Evolutionary conservation across 371 early-diverging fungal species (phyloP), one percentile per base, ranked within the genome.

Genomic region (Rhizopus stolonifer): DNA sequence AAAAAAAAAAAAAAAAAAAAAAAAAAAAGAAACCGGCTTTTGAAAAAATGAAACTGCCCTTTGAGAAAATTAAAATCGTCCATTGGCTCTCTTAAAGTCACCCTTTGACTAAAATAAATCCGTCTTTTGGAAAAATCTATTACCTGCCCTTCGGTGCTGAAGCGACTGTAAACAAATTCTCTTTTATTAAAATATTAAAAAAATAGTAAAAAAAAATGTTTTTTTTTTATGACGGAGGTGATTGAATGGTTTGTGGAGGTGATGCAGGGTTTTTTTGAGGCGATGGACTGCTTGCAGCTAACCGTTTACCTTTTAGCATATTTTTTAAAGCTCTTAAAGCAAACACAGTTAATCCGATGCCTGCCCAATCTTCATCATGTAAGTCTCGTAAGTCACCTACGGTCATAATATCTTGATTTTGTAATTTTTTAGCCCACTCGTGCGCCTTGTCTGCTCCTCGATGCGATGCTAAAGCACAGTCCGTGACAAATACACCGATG

Each of bases 311-410:
- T 52, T 78, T 72, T 11, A 89, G 69, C 61, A 85, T 82, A 60
- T 90, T 90, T 72, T 91, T 91, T 52, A 94, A 74, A 4, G 92
- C 90, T 42, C 95, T 81, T 21, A 81, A 65, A 3, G 94, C 91
- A 81, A 93, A 94, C 3, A 95, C 92, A 2, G 94, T 93, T 53
- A 95, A 68, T 2, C 86, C 87, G 42, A 85, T 74, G 24, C 75
- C 79, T 21, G 73, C 67, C 91, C 91, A 91, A 60, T 91, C 91
- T 48, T 86, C 85, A 48, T 90, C 90, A 33, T 82, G 82, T 14
- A 91, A 60, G 38, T 86, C 87, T 22, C 86, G 77, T 40, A 91
- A 67, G 61, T 91, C 90, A 1, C 89, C 91, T 6, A 91, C 87
- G 0, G 89, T 89, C 83, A 89, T 81, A 50, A 91, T 79, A 58